Conservation (phyloP, 495 filamentous ascomycete genomes). For the Xylaria grammica region DNA sequence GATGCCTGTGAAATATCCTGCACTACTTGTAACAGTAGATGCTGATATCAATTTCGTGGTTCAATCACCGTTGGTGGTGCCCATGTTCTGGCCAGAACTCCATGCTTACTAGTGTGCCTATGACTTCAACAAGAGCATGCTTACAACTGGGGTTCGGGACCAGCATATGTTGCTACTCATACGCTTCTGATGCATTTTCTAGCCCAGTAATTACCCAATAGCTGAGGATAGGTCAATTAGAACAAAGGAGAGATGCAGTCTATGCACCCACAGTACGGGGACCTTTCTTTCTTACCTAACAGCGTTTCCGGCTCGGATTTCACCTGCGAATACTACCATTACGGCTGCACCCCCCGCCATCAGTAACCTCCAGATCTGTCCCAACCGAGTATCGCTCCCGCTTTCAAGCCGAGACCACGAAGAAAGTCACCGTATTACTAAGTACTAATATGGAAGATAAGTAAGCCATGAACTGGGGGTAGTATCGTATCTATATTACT, state of each 20-base stretch:
- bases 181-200: no score
- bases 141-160: not conserved
- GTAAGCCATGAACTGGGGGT: not conserved
- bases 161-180: no score
- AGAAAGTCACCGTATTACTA: not conserved
- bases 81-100: not conserved
- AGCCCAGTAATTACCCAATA: no score
- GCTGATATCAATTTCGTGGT: not conserved
- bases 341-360: not conserved
- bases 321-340: no score
- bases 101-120: not conserved
- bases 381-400: not conserved
- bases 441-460: not conserved
- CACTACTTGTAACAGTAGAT: not conserved
- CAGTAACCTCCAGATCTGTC: not conserved
- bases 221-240: no score
- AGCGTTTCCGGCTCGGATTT: no score
- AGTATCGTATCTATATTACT: no score
- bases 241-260: no score
- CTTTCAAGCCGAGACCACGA: not conserved
- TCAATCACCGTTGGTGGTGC: not conserved
- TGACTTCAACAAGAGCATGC: not conserved
- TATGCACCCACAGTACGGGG: not conserved
- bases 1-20: no score
- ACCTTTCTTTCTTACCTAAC: not conserved